phyloP scores from a whole-genome alignment of 2,329 filamentous ascomycete species.

The Monosporascus sp. region DNA sequence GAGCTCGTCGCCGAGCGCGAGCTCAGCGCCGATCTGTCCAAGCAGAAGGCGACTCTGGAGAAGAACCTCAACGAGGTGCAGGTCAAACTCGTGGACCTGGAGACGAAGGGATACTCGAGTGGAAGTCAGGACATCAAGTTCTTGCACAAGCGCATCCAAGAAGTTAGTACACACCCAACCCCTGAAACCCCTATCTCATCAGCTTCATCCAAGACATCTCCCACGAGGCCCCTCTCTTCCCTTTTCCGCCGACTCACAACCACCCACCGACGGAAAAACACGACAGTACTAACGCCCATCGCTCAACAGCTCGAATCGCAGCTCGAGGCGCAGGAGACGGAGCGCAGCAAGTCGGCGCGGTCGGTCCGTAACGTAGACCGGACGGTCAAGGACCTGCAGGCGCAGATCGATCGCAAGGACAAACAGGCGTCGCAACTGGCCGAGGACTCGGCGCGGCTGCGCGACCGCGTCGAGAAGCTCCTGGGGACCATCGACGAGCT shows the following conservation, averaged over 20 bases:
- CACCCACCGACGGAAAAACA: background rate
- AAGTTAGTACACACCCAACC: conserved; percentile 56
- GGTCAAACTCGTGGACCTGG: conserved; percentile 82
- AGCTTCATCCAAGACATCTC: conserved; percentile 3
- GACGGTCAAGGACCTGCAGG: conserved; percentile 86
- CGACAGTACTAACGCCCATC: conserved; percentile 21
- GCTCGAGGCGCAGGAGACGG: conserved; percentile 76
- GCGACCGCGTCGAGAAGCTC: conserved; percentile 87
- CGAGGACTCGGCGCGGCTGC: conserved; percentile 78
- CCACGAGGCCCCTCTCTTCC: conserved; percentile 16
- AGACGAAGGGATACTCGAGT: conserved; percentile 95
- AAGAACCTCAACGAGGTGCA: conserved; percentile 89
- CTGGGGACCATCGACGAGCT: conserved; percentile 91
- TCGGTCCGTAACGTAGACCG: conserved; percentile 90
- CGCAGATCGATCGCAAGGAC: conserved; percentile 88
- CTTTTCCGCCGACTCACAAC: conserved; percentile 17
- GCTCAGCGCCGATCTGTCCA: conserved; percentile 72
- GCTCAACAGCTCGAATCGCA: conserved; percentile 71
- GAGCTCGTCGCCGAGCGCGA: conserved; percentile 86
- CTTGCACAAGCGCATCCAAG: conserved; percentile 88
- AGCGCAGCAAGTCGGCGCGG: conserved; percentile 75
- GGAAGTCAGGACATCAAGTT: conserved; percentile 94
- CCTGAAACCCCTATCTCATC: conserved; percentile 3
- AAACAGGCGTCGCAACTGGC: conserved; percentile 76
- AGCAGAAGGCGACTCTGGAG: conserved; percentile 84